Conservation (phyloP, 176 grass and related monocot genomes). For the Aegilops bicornis region DNA sequence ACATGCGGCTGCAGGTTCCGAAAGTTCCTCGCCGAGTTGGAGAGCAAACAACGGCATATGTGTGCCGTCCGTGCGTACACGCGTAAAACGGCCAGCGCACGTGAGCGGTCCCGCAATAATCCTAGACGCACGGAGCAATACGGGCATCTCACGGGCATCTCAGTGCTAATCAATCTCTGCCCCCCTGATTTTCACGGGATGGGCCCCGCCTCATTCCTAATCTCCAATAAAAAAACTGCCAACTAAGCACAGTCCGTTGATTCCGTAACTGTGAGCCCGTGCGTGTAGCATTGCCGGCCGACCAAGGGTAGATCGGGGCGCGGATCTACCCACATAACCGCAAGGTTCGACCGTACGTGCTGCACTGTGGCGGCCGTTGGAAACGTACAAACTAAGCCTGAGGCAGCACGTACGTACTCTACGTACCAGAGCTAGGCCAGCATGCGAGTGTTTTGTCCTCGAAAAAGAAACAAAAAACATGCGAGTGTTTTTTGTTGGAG, state of each 20-base stretch:
- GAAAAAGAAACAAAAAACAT: not conserved
- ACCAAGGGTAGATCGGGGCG: not conserved
- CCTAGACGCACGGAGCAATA: too few relatives aligned
- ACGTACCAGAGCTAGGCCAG: not conserved
- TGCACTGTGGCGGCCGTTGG: not conserved
- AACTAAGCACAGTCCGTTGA: too few relatives aligned
- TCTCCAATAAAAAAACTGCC: too few relatives aligned
- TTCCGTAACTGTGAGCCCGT: too few relatives aligned
- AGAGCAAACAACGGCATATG: not conserved
- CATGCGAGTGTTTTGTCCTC: not conserved
- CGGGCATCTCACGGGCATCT: too few relatives aligned
- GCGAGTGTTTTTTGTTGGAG: not conserved
- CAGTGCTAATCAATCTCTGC: too few relatives aligned
- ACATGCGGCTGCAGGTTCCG: too few relatives aligned
- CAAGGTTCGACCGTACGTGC: not conserved
- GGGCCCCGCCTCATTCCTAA: too few relatives aligned
- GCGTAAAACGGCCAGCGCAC: not conserved
- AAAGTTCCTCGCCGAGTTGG: too few relatives aligned
- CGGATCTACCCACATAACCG: constrained; percentile 1
- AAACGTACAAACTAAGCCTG: not conserved
- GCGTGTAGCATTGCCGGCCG: too few relatives aligned
- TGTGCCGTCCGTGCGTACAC: not conserved
- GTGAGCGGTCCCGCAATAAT: too few relatives aligned
- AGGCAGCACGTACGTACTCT: not conserved
- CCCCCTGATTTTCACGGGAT: too few relatives aligned